A percentile compares a stretch with the other conserved stretches of the same genome.
These are phyloP conservation scores for Populus nigra DNA, from an alignment of 345 rosid genomes.

Conservation along the genomic window DNA sequence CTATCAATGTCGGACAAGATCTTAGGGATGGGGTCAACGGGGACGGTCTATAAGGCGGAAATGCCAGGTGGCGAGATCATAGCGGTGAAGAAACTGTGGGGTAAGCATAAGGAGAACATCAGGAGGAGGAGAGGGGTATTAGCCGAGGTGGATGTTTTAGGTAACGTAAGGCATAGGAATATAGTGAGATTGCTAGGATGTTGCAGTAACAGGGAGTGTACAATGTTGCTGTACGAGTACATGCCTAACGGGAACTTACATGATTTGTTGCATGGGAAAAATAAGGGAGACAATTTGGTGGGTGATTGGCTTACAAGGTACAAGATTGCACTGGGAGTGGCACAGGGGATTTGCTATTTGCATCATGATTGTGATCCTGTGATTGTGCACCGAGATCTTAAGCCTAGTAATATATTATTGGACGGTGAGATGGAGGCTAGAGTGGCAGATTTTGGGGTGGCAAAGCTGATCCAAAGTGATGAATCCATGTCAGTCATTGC, in stretches of 20 bases:
- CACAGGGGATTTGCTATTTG: slow-evolving; percentile 96
- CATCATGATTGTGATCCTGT: slow-evolving; percentile 98
- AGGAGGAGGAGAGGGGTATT: slow-evolving; percentile 75
- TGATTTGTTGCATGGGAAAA: slow-evolving; percentile 74
- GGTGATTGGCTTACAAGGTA: slow-evolving; percentile 85
- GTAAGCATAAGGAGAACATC: slow-evolving; percentile 67
- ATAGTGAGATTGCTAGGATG: slow-evolving; percentile 90
- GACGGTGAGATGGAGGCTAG: slow-evolving; percentile 96
- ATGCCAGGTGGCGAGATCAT: slow-evolving; percentile 95
- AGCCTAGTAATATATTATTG: slow-evolving; percentile 82
- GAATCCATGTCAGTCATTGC: slow-evolving; percentile 99
- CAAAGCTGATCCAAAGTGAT: slow-evolving; percentile 75
- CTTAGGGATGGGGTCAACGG: slow-evolving; percentile 92
- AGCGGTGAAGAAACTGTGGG: slow-evolving; percentile 97
- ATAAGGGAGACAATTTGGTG: slow-evolving; percentile 56
- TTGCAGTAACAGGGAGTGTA: slow-evolving; percentile 82
- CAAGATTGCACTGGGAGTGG: slow-evolving; percentile 91
- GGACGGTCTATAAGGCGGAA: slow-evolving; percentile 87
- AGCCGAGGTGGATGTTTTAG: slow-evolving; percentile 91
- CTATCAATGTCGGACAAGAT: slow-evolving; percentile 66
- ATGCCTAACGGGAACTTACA: slow-evolving; percentile 94
- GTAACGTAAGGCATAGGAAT: slow-evolving; percentile 85
- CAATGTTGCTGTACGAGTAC: slow-evolving; percentile 92
- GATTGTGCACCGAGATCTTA: slow-evolving; percentile 93
- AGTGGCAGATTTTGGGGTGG: slow-evolving; percentile 98